Conservation (phyloP, 129 eudicot genomes). For the Artemisia tridentata region DNA sequence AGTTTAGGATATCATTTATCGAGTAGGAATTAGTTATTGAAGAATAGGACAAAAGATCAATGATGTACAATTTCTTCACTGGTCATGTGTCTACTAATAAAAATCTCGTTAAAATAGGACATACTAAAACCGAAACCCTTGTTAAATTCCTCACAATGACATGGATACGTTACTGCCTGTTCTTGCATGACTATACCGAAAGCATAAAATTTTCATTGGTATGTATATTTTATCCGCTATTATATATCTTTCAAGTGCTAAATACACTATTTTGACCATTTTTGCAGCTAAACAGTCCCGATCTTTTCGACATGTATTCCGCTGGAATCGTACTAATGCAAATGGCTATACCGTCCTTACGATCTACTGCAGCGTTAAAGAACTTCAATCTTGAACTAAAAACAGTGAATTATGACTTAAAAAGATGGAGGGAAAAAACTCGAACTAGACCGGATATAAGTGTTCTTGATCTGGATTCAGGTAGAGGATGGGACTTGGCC, state of each 20-base stretch:
- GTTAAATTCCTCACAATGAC: no score
- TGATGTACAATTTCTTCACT: no score
- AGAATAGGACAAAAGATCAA: no score
- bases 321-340: slow-evolving; percentile 95
- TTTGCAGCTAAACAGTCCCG: slow-evolving; percentile 88
- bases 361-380: slow-evolving; percentile 82
- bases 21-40: no score
- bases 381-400: slow-evolving; percentile 80
- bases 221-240: neutral
- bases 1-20: no score
- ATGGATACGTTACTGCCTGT: neutral
- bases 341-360: slow-evolving; percentile 83
- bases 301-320: slow-evolving; percentile 91
- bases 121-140: no score
- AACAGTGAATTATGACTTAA: slow-evolving; percentile 75
- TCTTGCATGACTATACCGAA: neutral
- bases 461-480: slow-evolving; percentile 84
- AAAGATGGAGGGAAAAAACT: slow-evolving; percentile 79
- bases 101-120: no score
- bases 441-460: slow-evolving; percentile 74
- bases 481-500: slow-evolving; percentile 98
- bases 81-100: no score
- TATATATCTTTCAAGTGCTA: neutral
- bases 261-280: neutral
- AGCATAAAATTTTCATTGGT: neutral